phyloP scores from a whole-genome alignment of 371 early-diverging fungal genomes.

The Blakeslea trispora region DNA sequence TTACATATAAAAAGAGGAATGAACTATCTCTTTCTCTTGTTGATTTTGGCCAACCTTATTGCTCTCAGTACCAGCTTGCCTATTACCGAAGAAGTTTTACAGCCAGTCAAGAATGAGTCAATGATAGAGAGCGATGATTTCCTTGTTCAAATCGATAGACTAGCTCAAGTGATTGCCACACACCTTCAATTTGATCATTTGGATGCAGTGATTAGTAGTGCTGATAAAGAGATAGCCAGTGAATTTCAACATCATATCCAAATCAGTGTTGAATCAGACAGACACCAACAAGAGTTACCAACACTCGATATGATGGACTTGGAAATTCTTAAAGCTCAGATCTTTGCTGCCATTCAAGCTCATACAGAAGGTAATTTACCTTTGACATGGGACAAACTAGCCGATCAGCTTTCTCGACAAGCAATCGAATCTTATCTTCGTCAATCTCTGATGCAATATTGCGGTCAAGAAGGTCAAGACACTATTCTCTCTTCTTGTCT shows the following conservation, averaged over 20 bases:
- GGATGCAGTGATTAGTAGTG: constrained; percentile 34
- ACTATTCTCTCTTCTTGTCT: constrained; percentile 30
- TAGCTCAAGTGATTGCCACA: constrained; percentile 27
- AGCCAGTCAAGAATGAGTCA: neutral
- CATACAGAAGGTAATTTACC: constrained; percentile 44
- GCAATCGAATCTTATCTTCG: constrained; percentile 31
- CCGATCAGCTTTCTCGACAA: constrained; percentile 25
- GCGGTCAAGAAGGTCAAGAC: constrained; percentile 14
- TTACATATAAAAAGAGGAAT: neutral
- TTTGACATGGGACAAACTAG: constrained; percentile 35
- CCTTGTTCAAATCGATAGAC: constrained; percentile 24
- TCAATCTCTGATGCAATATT: constrained; percentile 16
- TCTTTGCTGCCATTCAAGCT: constrained; percentile 45
- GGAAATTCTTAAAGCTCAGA: constrained; percentile 46
- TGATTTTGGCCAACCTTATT: neutral
- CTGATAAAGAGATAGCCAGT: constrained; percentile 36
- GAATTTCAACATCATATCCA: constrained; percentile 37
- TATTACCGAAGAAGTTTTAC: neutral
- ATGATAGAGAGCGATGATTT: constrained; percentile 16
- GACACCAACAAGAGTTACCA: constrained; percentile 12
- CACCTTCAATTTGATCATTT: constrained; percentile 36
- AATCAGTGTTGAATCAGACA: constrained; percentile 26
- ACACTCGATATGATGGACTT: constrained; percentile 39
- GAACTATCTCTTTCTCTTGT: neutral
- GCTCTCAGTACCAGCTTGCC: neutral